Base-by-base conservation (phyloP, 2,329 filamentous ascomycete species). In the Cercospora sp. region DNA sequence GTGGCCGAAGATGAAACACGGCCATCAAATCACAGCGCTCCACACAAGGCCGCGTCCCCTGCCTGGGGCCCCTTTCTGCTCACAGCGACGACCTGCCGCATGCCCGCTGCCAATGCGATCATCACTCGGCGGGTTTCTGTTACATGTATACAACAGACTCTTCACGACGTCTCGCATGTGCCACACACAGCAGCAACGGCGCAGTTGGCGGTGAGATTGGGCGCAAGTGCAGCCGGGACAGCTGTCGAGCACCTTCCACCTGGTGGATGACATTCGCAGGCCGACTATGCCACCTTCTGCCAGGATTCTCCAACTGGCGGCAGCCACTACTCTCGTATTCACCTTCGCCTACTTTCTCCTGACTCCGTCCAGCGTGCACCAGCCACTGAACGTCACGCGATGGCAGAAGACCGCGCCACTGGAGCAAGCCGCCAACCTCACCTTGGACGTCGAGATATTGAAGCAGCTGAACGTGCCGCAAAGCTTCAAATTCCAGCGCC, bases 401-500 rank as follows among this genome's bases (percentile, higher is more conserved):
- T 72, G 67, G 70, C 67, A 65, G 28, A 60, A 69, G n/a, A 58
- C 42, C 30, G 53, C 60, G 18, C 63, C 62, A 40, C 65, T 57
- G 13, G 60, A 66, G 18, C 51, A 64, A n/a, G 36, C 61, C 9
- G 33, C 64, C 30, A 71, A 73, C 64, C 48, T 70, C 59, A 70
- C 71, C 5, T 51, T 70, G 60, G 71, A 73, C 30, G 55, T 70
- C 55, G 68, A 73, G 48, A 63, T 73, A n/a, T 55, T 73, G 58
- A 70, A 71, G 40, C 51, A 66, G 26, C 66, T 73, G 30, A 58
- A 68, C 5, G 64, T 68, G 12, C 69, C 71, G 4, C 55, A 42
- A 12, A 69, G 57, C 16, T 73, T 73, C 61, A 64, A 31, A 16
- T 73, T 72, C 55, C 67, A 70, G 58, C 61, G 71, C n/a, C 67